These are phyloP conservation scores for Phialophora chinensis DNA, from an alignment of 2,329 filamentous ascomycete genomes.

Conservation along the genomic window DNA sequence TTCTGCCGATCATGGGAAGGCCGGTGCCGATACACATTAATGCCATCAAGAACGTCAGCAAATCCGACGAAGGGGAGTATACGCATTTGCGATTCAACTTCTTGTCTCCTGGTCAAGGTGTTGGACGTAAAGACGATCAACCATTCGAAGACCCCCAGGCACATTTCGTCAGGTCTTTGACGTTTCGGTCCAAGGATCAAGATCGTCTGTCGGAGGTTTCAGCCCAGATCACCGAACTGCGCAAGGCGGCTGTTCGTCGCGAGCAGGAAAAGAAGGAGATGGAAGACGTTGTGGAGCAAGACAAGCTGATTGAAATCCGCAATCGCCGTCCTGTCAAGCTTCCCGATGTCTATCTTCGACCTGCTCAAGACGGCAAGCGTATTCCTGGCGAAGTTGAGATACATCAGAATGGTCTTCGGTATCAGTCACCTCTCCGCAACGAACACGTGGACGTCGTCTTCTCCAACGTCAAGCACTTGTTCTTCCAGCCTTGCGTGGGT, in stretches of 20 bases:
- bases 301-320: constrained; percentile 93
- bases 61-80: constrained; percentile 93
- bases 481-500: constrained; percentile 96
- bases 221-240: constrained; percentile 92
- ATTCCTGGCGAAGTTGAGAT: constrained; percentile 96
- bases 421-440: constrained; percentile 78
- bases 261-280: constrained; percentile 99
- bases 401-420: constrained; percentile 97
- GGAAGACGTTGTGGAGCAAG: constrained; percentile 98
- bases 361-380: constrained; percentile 94
- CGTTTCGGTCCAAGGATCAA: constrained; percentile 88
- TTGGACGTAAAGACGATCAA: constrained; percentile 95
- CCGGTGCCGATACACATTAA: constrained; percentile 97
- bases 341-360: constrained; percentile 93
- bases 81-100: constrained; percentile 97
- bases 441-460: constrained; percentile 94
- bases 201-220: constrained; percentile 89
- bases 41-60: constrained; percentile 98
- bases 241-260: constrained; percentile 87
- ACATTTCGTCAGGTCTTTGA: constrained; percentile 94
- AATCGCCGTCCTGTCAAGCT: constrained; percentile 89
- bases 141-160: constrained; percentile 96
- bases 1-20: constrained; percentile 95
- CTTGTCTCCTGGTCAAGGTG: constrained; percentile 93
- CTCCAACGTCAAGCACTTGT: constrained; percentile 97